Evolutionary conservation across 306 rosid species (phyloP).

Genomic region (Acacia melanoxylon): DNA sequence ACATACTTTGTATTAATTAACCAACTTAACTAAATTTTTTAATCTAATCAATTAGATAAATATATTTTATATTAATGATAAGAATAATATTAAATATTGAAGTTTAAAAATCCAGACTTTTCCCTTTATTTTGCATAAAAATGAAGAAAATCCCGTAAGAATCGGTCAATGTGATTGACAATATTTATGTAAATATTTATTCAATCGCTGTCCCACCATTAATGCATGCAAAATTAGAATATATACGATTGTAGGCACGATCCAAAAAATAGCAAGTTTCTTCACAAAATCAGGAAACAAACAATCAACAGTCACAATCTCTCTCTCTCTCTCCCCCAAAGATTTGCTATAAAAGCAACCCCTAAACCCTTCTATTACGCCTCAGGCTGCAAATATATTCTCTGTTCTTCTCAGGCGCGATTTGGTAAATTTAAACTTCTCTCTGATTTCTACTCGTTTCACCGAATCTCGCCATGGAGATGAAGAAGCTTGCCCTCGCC

Average conservation of each 20-base stretch:
- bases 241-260: background rate
- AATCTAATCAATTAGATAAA: no score
- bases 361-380: background rate
- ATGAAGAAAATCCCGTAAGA: background rate
- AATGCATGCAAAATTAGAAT: background rate
- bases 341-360: background rate
- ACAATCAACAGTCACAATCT: background rate
- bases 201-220: background rate
- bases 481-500: conserved; percentile 53
- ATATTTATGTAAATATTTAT: background rate
- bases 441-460: background rate
- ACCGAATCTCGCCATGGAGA: conserved; percentile 35
- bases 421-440: background rate
- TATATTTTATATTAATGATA: no score
- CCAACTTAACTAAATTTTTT: no score
- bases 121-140: background rate
- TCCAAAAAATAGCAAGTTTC: background rate
- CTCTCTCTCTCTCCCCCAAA: background rate
- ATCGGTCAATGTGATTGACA: background rate
- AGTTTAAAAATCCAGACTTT: background rate
- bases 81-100: no score
- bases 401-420: background rate
- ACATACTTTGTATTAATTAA: no score
- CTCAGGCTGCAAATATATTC: background rate
- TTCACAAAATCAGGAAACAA: background rate